phyloP scores from a whole-genome alignment of 495 filamentous ascomycete species.

The Pyrenula massariospora region DNA sequence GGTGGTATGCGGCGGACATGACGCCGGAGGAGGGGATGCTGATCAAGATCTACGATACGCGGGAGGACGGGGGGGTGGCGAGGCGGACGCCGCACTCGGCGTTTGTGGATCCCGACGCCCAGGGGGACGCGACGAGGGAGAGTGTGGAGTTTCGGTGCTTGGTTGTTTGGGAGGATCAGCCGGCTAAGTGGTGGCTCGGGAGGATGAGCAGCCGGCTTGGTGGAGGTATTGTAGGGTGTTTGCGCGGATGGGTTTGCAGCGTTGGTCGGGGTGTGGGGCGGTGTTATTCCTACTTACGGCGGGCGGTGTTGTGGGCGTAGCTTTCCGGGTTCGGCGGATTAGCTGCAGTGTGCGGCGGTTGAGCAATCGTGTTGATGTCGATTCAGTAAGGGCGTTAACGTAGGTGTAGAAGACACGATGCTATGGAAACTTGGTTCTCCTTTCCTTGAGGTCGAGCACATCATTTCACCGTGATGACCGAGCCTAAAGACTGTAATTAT shows the following conservation, averaged over 20 bases:
- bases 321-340: constrained; percentile 45
- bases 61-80: not conserved
- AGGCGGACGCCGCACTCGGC: not conserved
- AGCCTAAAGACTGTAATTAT: too few species aligned
- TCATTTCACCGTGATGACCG: too few species aligned
- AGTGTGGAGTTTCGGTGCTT: not conserved
- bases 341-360: constrained; percentile 63
- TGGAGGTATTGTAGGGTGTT: too few species aligned
- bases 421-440: not conserved
- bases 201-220: too few species aligned
- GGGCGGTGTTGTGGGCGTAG: constrained; percentile 43
- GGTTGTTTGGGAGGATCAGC: not conserved
- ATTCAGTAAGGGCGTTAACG: not conserved
- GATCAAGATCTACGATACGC: not conserved
- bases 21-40: not conserved
- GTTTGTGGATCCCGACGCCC: not conserved
- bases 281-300: constrained; percentile 73
- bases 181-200: not conserved
- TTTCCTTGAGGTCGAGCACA: not conserved
- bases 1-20: not conserved
- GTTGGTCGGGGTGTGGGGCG: too few species aligned
- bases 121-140: not conserved
- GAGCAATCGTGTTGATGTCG: constrained; percentile 53
- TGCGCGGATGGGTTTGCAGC: too few species aligned
- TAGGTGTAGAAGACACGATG: not conserved